Evolutionary conservation across 495 filamentous ascomycete species (phyloP).

Genomic region (Penicillium fimorum): DNA sequence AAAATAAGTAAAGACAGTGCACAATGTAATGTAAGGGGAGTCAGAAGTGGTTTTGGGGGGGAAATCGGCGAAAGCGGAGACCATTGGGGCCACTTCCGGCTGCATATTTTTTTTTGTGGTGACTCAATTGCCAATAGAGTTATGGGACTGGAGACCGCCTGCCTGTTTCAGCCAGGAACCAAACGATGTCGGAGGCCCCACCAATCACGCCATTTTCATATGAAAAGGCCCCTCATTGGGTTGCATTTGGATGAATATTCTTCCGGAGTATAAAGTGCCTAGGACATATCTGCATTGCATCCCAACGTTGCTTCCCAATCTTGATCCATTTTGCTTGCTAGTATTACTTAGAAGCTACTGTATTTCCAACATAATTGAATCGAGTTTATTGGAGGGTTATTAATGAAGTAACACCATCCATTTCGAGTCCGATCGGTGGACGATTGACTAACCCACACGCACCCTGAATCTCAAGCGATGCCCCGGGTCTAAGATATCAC

Average conservation of each 20-base stretch:
- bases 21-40: neutral
- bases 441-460: neutral
- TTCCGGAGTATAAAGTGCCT: neutral
- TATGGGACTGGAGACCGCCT: conserved; percentile 3
- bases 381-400: neutral
- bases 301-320: neutral
- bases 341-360: neutral
- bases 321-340: neutral
- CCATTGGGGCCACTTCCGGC: conserved; percentile 3
- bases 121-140: conserved; percentile 10
- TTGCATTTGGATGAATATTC: neutral
- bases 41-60: conserved; percentile 1
- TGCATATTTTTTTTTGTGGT: conserved; percentile 5
- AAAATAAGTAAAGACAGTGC: conserved; percentile 2
- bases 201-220: conserved; percentile 9
- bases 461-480: too few relatives aligned
- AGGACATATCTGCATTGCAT: neutral
- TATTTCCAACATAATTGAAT: neutral
- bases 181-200: conserved; percentile 14
- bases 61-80: conserved; percentile 13
- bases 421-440: neutral
- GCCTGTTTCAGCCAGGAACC: neutral
- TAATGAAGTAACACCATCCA: neutral
- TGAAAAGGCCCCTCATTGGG: neutral
- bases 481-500: too few relatives aligned